These are phyloP conservation scores for Astrocystis sublimbata DNA, from an alignment of 495 filamentous ascomycete species.

Conservation along the genomic window DNA sequence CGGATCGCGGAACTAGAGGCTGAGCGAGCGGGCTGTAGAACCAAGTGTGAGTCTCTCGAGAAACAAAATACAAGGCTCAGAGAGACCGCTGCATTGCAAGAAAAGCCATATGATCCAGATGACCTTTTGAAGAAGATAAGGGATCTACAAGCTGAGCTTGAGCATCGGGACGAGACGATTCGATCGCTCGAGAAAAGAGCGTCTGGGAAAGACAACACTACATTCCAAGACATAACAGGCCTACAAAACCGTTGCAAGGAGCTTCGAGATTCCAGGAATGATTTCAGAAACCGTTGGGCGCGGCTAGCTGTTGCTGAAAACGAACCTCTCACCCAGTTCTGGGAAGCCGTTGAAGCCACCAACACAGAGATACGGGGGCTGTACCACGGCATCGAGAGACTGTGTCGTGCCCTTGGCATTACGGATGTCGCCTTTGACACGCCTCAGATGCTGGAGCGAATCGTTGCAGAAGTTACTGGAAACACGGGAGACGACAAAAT, in stretches of 20 bases:
- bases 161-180: not conserved
- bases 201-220: not conserved
- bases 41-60: not conserved
- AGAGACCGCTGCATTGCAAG: not conserved
- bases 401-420: conserved; percentile 14
- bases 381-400: not conserved
- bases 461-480: not conserved
- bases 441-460: not conserved
- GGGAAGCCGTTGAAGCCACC: conserved; percentile 15
- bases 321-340: conserved; percentile 1
- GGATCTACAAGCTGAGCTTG: not conserved
- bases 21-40: not conserved
- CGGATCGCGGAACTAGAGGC: not conserved
- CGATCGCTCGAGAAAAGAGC: not conserved
- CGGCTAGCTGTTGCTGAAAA: not conserved
- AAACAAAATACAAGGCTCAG: not conserved
- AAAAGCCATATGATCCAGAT: not conserved
- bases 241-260: not conserved
- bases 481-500: not conserved
- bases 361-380: not conserved
- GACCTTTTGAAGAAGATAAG: not conserved
- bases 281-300: conserved; percentile 4
- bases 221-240: not conserved
- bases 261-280: conserved; percentile 4
- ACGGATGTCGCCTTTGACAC: not conserved